Conservation (phyloP, 768 basidiomycete species). For the Pleurotus tuber-regium region DNA sequence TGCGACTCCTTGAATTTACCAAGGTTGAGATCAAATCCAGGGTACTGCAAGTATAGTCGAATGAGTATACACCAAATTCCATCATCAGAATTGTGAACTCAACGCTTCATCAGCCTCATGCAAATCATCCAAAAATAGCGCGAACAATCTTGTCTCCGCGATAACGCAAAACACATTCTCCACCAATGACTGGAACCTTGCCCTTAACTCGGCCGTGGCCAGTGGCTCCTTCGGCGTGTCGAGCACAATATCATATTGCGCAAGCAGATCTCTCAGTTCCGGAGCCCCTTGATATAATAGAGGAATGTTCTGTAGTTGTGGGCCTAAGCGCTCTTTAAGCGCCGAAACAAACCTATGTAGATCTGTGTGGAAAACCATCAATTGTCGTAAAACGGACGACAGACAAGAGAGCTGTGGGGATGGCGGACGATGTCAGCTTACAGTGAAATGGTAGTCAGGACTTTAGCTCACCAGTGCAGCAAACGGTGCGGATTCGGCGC, state of each 20-base stretch:
- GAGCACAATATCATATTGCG: slow-evolving; percentile 49
- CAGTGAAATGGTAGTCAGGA: neutral
- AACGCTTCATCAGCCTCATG: slow-evolving; percentile 76
- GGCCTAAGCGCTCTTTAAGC: slow-evolving; percentile 60
- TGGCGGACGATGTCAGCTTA: slow-evolving; percentile 7
- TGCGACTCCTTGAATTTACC: slow-evolving; percentile 60
- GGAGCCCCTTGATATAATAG: slow-evolving; percentile 71
- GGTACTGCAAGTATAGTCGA: slow-evolving; percentile 38
- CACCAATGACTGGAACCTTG: slow-evolving; percentile 68
- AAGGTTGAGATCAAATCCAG: slow-evolving; percentile 65
- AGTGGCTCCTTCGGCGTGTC: slow-evolving; percentile 53
- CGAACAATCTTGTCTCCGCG: slow-evolving; percentile 67
- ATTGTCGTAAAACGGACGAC: slow-evolving; percentile 68
- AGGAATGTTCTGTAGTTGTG: slow-evolving; percentile 66
- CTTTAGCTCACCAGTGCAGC: slow-evolving; percentile 50
- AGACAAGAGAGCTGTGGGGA: slow-evolving; percentile 55
- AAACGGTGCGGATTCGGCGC: slow-evolving; percentile 64
- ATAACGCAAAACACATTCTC: slow-evolving; percentile 69
- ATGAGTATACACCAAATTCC: too few relatives aligned
- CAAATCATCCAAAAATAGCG: slow-evolving; percentile 70
- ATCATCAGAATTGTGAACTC: slow-evolving; percentile 9
- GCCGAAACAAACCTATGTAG: slow-evolving; percentile 62
- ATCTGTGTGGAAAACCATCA: slow-evolving; percentile 73
- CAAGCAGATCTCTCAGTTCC: slow-evolving; percentile 62
- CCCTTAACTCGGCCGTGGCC: slow-evolving; percentile 58